Conservation (phyloP, 306 rosid species). For the Notholithocarpus densiflorus region DNA sequence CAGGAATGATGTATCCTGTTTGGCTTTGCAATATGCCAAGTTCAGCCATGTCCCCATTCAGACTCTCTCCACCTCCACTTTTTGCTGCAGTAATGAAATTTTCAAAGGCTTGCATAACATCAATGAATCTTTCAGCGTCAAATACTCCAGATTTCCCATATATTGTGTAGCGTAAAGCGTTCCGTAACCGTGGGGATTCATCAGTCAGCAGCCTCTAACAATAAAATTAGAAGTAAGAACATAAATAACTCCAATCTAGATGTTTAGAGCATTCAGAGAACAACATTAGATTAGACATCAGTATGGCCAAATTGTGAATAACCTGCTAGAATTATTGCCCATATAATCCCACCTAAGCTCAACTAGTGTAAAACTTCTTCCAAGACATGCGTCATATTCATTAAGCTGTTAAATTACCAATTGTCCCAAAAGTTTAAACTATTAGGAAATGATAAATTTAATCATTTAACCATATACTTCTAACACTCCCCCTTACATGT, state of each 20-base stretch:
- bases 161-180: constrained; percentile 87
- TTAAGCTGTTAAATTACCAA: not conserved
- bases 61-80: constrained; percentile 92
- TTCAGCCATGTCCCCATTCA: constrained; percentile 88
- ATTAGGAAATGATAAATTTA: no score
- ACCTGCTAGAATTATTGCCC: not conserved
- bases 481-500: no score
- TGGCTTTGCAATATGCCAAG: constrained; percentile 59
- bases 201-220: constrained; percentile 93
- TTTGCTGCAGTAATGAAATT: constrained; percentile 94
- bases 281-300: not conserved
- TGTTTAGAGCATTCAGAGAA: constrained; percentile 9
- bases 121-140: constrained; percentile 96
- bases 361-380: not conserved
- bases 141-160: constrained; percentile 95
- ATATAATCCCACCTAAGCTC: not conserved
- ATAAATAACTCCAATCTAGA: constrained; percentile 22
- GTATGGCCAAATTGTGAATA: not conserved
- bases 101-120: constrained; percentile 99
- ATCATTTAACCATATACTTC: no score
- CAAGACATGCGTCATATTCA: not conserved
- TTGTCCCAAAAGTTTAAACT: no score
- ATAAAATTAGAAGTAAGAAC: constrained; percentile 18
- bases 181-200: constrained; percentile 90
- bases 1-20: constrained; percentile 46